Base-by-base conservation (phyloP, 176 grass and related monocot species). In the Elymus sibiricus region DNA sequence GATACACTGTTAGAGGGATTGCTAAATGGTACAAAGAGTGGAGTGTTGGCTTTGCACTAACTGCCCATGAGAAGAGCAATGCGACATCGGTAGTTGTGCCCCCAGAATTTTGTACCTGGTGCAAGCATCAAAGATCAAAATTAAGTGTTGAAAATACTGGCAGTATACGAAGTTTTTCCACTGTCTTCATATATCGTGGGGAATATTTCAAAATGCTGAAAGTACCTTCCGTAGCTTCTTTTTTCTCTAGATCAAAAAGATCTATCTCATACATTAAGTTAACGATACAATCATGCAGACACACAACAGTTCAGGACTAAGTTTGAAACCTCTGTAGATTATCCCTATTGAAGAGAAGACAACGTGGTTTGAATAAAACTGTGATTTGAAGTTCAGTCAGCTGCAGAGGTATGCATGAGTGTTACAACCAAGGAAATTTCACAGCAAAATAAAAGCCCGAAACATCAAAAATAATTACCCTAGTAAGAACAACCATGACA, bases 21-120 rank as follows among this genome's bases (percentile, higher is more conserved):
- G 37, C 37, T 38, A n/a, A n/a, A n/a, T n/a, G n/a, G n/a, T 12
- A 28, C 4, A 35, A 34, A 37, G 28, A 58, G 28, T 9, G 11
- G 16, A 25, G 26, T 77, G 42, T 39, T 86, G 21, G 34, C 16
- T 61, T 4, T 83, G 43, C 21, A 93, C 88, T 86, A 90, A 93
- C 91, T 63, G 91, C 85, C 91, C 91, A 93, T 51, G 91, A 82
- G 84, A 93, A 93, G 47, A 90, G 88, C 85, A 93, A 86, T 42
- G 91, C 83, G 73, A 90, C 88, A 67, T 88, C 79, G 76, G 91
- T 88, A 82, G 88, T 34, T 47, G 63, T 78, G 65, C 64, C 90
- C 32, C 71, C 88, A 22, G 82, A 83, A 74, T 93, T 93, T 17
- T 77, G 79, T 72, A 93, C 27, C 91, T 93, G 81, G 5, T 71